Evolutionary conservation across 257 asterid genomes (phyloP), one percentile per base, ranked within the genome.

Genomic region (Solanum bukasovii): DNA sequence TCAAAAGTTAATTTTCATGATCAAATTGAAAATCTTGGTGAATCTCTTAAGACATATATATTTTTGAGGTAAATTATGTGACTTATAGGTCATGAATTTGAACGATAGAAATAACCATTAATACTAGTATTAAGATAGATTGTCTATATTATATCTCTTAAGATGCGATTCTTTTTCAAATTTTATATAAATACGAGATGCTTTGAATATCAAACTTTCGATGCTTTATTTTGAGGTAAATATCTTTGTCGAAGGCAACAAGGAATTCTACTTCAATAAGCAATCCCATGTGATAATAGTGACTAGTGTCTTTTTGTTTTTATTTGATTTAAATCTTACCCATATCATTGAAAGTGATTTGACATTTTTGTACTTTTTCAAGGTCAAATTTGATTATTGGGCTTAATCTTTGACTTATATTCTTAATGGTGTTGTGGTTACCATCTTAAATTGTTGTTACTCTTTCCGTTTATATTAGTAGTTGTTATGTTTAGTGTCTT

Each of bases 331-430:
- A 34, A 8, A 18, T 16, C 13, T 16, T 3, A 29, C 79, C 34
- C 13, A 72, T 34, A 35, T 73, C 29, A 34, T 71, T 31, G 78
- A 71, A 71, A 71, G 13, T 71, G 40, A 71, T 71, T 25, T 71
- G 78, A 14, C 42, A 71, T 31, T 31, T 71, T 71, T 3, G 40
- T 31, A 71, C 40, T 33, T 71, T 71, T 71, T 71, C 78, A 71
- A 71, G 78, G 40, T 71, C n/a, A 71, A 71, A 71, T 71, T 71
- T 71, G 78, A 71, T 31, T 71, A 14, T 71, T 71, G 78, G 21
- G n/a, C 40, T 71, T 71, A 31, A 71, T 71, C 25, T 70, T 71
- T 71, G 42, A 71, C 25, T 71, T 31, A 9, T 40, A 9, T 40
- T 40, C 46, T 40, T 40, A 40, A 40, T 40, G 4, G 4, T 9